Evolutionary conservation across 306 rosid genomes (phyloP), one percentile per base, ranked within the genome.

Genomic region (Betula pendula): DNA sequence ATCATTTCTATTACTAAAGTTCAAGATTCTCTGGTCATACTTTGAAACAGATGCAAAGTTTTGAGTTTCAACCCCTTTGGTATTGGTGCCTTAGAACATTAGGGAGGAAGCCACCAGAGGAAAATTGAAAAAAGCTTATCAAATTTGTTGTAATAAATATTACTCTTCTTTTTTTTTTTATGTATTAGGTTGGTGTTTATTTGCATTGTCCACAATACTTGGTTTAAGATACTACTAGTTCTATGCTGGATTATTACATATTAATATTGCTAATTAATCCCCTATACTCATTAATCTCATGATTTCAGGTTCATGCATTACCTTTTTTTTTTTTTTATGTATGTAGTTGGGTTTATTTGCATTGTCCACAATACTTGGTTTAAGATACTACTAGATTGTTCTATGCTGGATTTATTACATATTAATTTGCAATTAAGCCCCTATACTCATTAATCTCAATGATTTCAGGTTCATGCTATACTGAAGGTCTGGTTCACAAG

Each of bases 401-500:
- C 38, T 62, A 17, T 15, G 20, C 22, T 31, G 13, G 44, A 62
- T 16, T 16, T 62, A 17, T 31, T 7, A 7, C 2, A 62, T 29
- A 22, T 16, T 15, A 33, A 16, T 31, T 16, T 56, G 63, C 63
- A 56, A 56, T 56, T 56, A 56, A 10, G 10, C 5, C 17, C 0
- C 29, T 56, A 9, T 24, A 56, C 29, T 38, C 33, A 56, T 24
- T 24, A 24, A 22, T 56, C 1, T 56, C 17, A 17, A n/a, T 40
- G 12, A 75, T 68, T 73, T 55, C 89, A 91, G 97, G 96, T 90
- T 71, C 97, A 94, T 80, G 40, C 87, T 68, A 15, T 90, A 68
- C 79, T 91, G 71, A 94, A 91, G 79, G 96, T 71, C 82, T 94
- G 35, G 85, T 88, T 85, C 98, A 92, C 92, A 90, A 87, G 85